Conservation (phyloP, 345 rosid species). For the Combretum micranthum region DNA sequence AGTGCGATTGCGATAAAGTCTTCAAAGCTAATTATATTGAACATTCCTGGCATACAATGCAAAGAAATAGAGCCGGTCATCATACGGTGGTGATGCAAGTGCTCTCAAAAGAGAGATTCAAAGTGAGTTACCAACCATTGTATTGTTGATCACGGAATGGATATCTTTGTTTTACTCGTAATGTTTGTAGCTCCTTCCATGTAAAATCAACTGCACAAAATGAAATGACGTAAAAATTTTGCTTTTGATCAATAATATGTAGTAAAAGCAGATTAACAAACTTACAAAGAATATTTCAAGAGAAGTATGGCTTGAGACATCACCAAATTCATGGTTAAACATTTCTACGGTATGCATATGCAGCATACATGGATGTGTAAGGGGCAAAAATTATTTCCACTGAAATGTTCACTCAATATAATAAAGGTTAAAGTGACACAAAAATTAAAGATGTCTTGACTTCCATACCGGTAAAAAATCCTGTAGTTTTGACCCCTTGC, state of each 20-base stretch:
- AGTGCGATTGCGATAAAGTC: constrained; percentile 81
- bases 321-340: too few relatives aligned
- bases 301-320: too few relatives aligned
- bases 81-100: background rate
- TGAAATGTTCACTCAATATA: too few relatives aligned
- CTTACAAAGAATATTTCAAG: too few relatives aligned
- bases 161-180: constrained; percentile 78
- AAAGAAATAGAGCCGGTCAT: background rate
- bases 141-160: constrained; percentile 78
- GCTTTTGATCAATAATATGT: background rate
- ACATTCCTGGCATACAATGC: constrained; percentile 51
- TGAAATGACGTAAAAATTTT: background rate
- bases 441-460: background rate
- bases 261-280: background rate
- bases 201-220: constrained; percentile 76
- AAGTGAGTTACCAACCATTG: constrained; percentile 47
- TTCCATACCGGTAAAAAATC: constrained; percentile 71
- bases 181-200: constrained; percentile 52
- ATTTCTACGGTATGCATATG: too few relatives aligned
- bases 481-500: constrained; percentile 64
- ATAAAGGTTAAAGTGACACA: too few relatives aligned
- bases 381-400: too few relatives aligned
- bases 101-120: background rate
- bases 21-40: constrained; percentile 71
- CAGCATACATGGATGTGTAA: too few relatives aligned